phyloP scores from a whole-genome alignment of 805 yeast genomes.

The Myxozyma neotropica region DNA sequence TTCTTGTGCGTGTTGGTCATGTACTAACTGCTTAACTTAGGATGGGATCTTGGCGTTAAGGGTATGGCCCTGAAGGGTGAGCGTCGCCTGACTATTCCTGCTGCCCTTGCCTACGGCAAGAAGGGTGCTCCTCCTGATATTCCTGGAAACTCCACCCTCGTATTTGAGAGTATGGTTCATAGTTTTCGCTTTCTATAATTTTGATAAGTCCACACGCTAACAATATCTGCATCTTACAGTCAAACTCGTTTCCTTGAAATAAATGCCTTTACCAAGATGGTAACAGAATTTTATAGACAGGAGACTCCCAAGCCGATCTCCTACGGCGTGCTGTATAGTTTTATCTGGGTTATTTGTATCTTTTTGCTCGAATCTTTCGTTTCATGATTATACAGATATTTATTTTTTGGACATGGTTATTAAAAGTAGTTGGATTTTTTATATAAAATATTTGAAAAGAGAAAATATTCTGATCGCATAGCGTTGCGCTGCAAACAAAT shows the following conservation, averaged over 20 bases:
- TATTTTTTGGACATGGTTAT: conserved; percentile 12
- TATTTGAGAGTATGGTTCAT: conserved; percentile 67
- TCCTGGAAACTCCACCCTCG: conserved; percentile 95
- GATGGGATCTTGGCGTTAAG: conserved; percentile 95
- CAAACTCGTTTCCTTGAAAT: conserved; percentile 22
- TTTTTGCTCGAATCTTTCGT: too few species aligned
- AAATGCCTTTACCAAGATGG: neutral
- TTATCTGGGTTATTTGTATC: neutral
- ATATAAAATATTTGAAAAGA: neutral
- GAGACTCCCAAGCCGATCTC: neutral
- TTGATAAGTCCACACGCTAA: neutral
- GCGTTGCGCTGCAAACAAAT: neutral
- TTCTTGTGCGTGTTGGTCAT: neutral
- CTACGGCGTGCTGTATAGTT: neutral
- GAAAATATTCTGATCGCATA: neutral
- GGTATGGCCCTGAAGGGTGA: conserved; percentile 99
- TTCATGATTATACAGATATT: neutral
- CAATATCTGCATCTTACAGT: conserved; percentile 1
- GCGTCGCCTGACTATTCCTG: conserved; percentile 95
- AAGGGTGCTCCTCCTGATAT: conserved; percentile 87
- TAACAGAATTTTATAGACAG: neutral
- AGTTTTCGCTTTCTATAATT: neutral
- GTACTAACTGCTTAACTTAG: conserved; percentile 1
- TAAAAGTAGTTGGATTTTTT: conserved; percentile 14
- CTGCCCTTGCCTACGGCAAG: conserved; percentile 95